Percentiles rank a stretch among this genome's conserved stretches.
Evolutionary conservation across 2,329 filamentous ascomycete species (phyloP).

Genomic region (Neonectria punicea): DNA sequence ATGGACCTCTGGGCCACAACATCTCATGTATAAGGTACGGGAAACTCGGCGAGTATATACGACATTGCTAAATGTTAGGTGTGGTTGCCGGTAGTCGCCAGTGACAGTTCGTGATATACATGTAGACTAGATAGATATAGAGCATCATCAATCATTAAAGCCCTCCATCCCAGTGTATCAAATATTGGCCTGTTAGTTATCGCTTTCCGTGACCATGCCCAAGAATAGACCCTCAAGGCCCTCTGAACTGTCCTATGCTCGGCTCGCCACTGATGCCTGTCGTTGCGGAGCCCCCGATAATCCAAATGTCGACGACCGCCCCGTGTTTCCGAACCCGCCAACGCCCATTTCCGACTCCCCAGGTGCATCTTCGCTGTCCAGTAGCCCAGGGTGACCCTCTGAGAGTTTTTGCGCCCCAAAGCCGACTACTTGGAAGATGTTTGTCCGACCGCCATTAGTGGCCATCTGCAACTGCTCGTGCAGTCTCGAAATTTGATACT

Average conservation of each 20-base stretch:
- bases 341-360: conserved; percentile 65
- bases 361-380: conserved; percentile 65
- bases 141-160: neutral
- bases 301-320: conserved; percentile 57
- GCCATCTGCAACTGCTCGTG: conserved; percentile 74
- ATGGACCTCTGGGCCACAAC: neutral
- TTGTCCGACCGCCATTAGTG: conserved; percentile 72
- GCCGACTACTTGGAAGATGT: conserved; percentile 71
- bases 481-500: conserved; percentile 71
- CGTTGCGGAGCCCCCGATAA: conserved; percentile 54
- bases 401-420: conserved; percentile 66
- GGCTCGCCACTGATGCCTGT: conserved; percentile 58
- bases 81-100: neutral
- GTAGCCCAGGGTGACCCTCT: conserved; percentile 58
- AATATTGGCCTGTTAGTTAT: neutral
- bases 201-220: neutral
- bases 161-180: neutral
- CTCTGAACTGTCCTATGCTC: conserved; percentile 51
- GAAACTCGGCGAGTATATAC: neutral
- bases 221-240: neutral
- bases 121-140: neutral
- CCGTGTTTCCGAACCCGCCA: conserved; percentile 49
- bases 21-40: neutral
- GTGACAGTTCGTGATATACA: too few species aligned
- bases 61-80: neutral